These are phyloP conservation scores for Aspergillus pseudonomiae DNA, from an alignment of 2,329 filamentous ascomycete genomes.

Conservation along the genomic window DNA sequence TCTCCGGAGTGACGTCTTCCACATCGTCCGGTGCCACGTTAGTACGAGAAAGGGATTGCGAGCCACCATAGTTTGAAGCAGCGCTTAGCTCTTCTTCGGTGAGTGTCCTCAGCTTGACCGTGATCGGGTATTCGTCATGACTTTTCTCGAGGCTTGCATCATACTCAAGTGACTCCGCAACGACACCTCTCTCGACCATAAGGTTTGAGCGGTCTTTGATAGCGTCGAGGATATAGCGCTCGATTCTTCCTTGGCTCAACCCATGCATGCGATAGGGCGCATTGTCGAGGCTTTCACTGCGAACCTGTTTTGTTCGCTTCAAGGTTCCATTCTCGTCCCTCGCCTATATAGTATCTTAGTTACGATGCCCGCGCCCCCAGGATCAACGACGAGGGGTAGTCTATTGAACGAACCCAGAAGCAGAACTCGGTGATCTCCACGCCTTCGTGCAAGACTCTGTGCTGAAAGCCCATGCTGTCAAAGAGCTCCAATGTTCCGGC, in stretches of 20 bases:
- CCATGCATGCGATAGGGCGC: constrained; percentile 63
- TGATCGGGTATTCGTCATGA: constrained; percentile 61
- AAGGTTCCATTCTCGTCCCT: constrained; percentile 58
- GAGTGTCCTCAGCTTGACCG: constrained; percentile 60
- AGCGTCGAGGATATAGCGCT: constrained; percentile 66
- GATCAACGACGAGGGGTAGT: neutral
- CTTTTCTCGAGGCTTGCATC: constrained; percentile 54
- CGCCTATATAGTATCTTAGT: constrained; percentile 3
- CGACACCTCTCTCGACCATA: constrained; percentile 61
- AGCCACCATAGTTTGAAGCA: constrained; percentile 32
- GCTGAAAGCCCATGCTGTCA: constrained; percentile 68
- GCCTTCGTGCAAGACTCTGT: constrained; percentile 65
- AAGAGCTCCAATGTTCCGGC: constrained; percentile 54
- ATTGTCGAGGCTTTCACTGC: constrained; percentile 61
- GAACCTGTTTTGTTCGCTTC: constrained; percentile 61
- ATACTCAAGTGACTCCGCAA: constrained; percentile 59
- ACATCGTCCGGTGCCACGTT: constrained; percentile 62
- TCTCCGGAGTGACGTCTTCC: constrained; percentile 49
- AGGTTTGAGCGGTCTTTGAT: constrained; percentile 59
- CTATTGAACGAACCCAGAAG: constrained; percentile 42
- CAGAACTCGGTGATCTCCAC: constrained; percentile 69
- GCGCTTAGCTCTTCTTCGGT: constrained; percentile 59
- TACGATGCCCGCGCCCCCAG: neutral
- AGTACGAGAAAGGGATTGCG: constrained; percentile 63
- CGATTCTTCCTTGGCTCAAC: constrained; percentile 71